Evolutionary conservation across 2,329 filamentous ascomycete species (phyloP).

Genomic region (Arachnopeziza araneosa): DNA sequence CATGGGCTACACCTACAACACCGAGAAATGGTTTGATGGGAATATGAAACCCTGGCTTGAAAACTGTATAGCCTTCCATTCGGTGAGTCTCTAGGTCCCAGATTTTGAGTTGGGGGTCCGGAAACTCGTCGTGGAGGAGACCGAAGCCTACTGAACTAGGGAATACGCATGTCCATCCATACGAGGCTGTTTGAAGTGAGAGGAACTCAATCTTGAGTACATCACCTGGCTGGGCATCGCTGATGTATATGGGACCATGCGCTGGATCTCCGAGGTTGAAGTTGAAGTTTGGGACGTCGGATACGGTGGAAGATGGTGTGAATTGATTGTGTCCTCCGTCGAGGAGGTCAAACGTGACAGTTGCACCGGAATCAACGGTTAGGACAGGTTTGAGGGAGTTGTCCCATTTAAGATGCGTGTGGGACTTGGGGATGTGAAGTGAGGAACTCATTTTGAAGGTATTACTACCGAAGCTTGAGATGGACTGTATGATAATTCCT

Average conservation of each 20-base stretch:
- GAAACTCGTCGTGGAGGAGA: constrained; percentile 43
- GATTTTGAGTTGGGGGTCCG: constrained; percentile 40
- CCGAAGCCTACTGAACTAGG: constrained; percentile 43
- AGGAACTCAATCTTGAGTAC: constrained; percentile 47
- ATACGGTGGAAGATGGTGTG: constrained; percentile 36
- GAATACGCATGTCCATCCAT: constrained; percentile 49
- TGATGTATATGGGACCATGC: constrained; percentile 45
- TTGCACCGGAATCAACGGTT: constrained; percentile 42
- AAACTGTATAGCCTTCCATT: constrained; percentile 36
- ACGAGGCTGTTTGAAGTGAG: constrained; percentile 38
- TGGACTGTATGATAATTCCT: neutral
- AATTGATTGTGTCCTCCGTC: constrained; percentile 48
- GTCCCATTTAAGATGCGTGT: constrained; percentile 44
- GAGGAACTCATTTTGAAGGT: constrained; percentile 2
- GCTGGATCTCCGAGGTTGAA: constrained; percentile 41
- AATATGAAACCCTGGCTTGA: constrained; percentile 43
- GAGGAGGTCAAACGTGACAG: constrained; percentile 43
- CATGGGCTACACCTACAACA: constrained; percentile 46
- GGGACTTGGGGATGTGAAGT: constrained; percentile 15
- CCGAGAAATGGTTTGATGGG: constrained; percentile 47
- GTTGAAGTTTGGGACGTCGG: constrained; percentile 38
- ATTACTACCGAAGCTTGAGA: neutral
- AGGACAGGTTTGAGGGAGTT: constrained; percentile 39
- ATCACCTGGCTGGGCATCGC: constrained; percentile 45
- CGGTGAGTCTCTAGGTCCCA: constrained; percentile 38